These are phyloP conservation scores for Carallia brachiata DNA, from an alignment of 345 rosid species.

Conservation along the genomic window DNA sequence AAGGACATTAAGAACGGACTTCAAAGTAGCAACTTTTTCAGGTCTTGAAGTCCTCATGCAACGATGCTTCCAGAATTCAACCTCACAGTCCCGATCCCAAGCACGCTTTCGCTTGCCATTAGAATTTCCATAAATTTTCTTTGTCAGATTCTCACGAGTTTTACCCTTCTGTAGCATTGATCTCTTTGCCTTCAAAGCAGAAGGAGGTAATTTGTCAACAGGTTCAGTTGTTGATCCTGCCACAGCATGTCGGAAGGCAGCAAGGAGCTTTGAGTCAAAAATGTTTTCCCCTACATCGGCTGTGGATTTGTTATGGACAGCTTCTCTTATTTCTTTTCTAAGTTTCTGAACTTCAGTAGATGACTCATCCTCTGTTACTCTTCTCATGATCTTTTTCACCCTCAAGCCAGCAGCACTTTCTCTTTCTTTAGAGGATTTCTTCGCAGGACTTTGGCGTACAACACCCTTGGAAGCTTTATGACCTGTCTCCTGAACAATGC, in stretches of 20 bases:
- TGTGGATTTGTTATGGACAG: slow-evolving; percentile 64
- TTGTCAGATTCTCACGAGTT: slow-evolving; percentile 91
- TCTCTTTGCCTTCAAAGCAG: slow-evolving; percentile 70
- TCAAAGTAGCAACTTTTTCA: slow-evolving; percentile 88
- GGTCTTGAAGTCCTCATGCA: slow-evolving; percentile 70
- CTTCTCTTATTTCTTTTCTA: slow-evolving; percentile 89
- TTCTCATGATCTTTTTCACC: slow-evolving; percentile 89
- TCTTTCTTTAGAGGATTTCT: slow-evolving; percentile 46
- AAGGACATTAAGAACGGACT: slow-evolving; percentile 80
- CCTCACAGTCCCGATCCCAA: slow-evolving; percentile 97
- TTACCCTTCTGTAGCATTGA: slow-evolving; percentile 90
- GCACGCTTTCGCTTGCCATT: slow-evolving; percentile 86
- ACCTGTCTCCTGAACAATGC: slow-evolving; percentile 58
- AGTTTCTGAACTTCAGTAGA: slow-evolving; percentile 66
- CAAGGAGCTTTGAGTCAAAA: slow-evolving; percentile 87
- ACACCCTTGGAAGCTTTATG: slow-evolving; percentile 35
- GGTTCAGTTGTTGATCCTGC: slow-evolving; percentile 62
- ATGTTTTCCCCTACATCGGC: slow-evolving; percentile 57
- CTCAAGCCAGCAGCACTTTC: slow-evolving; percentile 67
- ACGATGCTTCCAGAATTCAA: slow-evolving; percentile 98
- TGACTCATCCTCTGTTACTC: slow-evolving; percentile 64
- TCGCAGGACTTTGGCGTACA: slow-evolving; percentile 27
- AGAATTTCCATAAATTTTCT: slow-evolving; percentile 79
- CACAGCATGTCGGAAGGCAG: slow-evolving; percentile 87
- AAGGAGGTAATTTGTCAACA: slow-evolving; percentile 48